phyloP scores from a whole-genome alignment of 352 stramenopile genomes.

The Thalassiosira delicatula region DNA sequence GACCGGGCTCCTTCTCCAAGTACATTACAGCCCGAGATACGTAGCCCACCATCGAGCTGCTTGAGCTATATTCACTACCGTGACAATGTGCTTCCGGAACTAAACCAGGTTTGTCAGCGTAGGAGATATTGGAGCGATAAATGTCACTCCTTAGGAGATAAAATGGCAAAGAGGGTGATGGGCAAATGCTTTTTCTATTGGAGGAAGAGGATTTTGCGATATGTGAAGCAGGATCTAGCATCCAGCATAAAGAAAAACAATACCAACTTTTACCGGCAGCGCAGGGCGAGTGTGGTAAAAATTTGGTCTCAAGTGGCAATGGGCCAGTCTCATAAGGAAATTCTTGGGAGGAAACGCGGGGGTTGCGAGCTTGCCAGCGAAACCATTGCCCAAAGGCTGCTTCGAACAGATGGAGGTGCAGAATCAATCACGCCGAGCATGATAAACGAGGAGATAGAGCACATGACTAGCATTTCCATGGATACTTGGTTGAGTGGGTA shows the following conservation, averaged over 20 bases:
- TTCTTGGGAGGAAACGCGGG: slow-evolving; percentile 1
- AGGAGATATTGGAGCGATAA: slow-evolving; percentile 2
- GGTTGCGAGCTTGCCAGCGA: slow-evolving; percentile 15
- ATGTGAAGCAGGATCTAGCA: slow-evolving; percentile 11
- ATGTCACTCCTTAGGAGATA: neutral
- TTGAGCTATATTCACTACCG: slow-evolving; percentile 1
- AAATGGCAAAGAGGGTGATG: neutral
- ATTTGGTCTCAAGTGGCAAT: slow-evolving; percentile 14
- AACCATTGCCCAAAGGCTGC: slow-evolving; percentile 13
- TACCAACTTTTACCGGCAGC: slow-evolving; percentile 6
- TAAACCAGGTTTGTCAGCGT: neutral
- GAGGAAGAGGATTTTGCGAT: neutral
- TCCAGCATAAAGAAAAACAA: slow-evolving; percentile 3
- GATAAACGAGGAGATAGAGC: slow-evolving; percentile 5
- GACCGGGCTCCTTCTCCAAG: neutral
- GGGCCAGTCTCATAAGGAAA: slow-evolving; percentile 19
- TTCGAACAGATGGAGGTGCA: neutral
- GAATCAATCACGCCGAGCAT: slow-evolving; percentile 11
- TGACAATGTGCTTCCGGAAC: slow-evolving; percentile 13
- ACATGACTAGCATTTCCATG: neutral
- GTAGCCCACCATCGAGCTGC: neutral
- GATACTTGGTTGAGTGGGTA: slow-evolving; percentile 7
- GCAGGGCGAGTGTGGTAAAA: slow-evolving; percentile 15
- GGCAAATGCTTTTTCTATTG: slow-evolving; percentile 5
- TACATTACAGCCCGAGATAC: neutral